These are phyloP conservation scores for Akanthomyces uredinophilus DNA, from an alignment of 2,329 filamentous ascomycete genomes.

Conservation along the genomic window DNA sequence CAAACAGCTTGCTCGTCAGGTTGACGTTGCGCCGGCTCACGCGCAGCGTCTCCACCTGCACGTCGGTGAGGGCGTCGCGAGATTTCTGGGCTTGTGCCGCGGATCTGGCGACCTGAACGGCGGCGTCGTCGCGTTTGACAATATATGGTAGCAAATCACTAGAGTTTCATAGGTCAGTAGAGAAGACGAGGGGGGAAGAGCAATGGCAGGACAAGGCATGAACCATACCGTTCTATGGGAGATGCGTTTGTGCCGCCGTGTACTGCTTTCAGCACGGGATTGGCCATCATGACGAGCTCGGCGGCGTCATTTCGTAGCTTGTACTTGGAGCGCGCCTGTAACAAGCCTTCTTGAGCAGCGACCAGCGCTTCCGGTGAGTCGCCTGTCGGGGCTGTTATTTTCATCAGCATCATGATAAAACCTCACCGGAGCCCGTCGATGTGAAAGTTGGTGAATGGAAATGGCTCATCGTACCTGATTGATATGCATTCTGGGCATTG, in stretches of 20 bases:
- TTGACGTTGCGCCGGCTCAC: constrained; percentile 56
- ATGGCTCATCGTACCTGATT: constrained; percentile 27
- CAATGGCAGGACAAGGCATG: no score
- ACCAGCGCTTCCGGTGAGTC: constrained; percentile 48
- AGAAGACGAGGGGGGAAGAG: no score
- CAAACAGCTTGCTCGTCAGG: constrained; percentile 58
- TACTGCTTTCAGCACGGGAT: constrained; percentile 72
- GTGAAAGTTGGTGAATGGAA: not conserved
- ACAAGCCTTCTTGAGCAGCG: constrained; percentile 58
- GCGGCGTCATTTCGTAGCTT: constrained; percentile 64
- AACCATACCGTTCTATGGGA: constrained; percentile 60
- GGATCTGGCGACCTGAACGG: constrained; percentile 57
- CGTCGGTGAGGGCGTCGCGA: constrained; percentile 47
- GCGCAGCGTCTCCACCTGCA: constrained; percentile 54
- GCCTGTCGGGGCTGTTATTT: constrained; percentile 20
- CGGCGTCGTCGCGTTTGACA: constrained; percentile 61
- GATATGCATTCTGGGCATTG: constrained; percentile 39
- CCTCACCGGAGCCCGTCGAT: not conserved
- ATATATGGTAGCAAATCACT: constrained; percentile 65
- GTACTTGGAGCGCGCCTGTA: constrained; percentile 66
- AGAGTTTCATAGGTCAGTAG: not conserved
- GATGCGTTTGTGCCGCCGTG: constrained; percentile 61
- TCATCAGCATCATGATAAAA: not conserved
- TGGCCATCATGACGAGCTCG: constrained; percentile 63
- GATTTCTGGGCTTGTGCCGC: constrained; percentile 47